Conservation (phyloP, 805 yeast species). For the Gaillardinia entomophila region DNA sequence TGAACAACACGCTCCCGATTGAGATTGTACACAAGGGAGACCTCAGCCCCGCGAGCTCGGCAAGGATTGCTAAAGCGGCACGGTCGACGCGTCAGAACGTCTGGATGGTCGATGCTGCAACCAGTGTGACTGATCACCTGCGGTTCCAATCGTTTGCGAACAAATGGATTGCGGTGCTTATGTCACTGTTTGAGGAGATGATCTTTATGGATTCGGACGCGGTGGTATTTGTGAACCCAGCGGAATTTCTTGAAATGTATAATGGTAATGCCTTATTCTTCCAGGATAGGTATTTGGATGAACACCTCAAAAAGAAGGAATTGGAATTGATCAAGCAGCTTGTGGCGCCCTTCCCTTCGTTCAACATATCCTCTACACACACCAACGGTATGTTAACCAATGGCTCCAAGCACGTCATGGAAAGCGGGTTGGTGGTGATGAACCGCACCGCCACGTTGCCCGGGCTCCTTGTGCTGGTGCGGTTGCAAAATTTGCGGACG, state of each 20-base stretch:
- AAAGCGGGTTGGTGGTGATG: slow-evolving; percentile 2
- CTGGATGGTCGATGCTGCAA: slow-evolving; percentile 20
- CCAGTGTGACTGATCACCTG: slow-evolving; percentile 7
- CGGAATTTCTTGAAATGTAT: slow-evolving; percentile 1
- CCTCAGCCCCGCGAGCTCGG: slow-evolving; percentile 7
- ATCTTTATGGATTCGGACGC: slow-evolving; percentile 21
- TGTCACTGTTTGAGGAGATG: slow-evolving; percentile 27
- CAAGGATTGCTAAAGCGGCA: slow-evolving; percentile 7
- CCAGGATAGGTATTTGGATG: neutral
- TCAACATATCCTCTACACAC: neutral
- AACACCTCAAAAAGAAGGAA: neutral
- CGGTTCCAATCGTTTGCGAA: slow-evolving; percentile 9
- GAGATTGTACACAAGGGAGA: slow-evolving; percentile 15
- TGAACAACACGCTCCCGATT: slow-evolving; percentile 24
- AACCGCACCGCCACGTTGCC: slow-evolving; percentile 1
- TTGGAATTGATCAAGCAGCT: neutral
- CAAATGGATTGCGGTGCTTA: slow-evolving; percentile 18
- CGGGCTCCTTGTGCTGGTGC: slow-evolving; percentile 8
- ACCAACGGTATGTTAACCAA: neutral
- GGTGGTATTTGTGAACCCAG: slow-evolving; percentile 16
- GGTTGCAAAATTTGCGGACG: slow-evolving; percentile 8
- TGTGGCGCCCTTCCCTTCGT: neutral
- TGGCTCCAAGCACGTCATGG: slow-evolving; percentile 1
- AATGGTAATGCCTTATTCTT: neutral
- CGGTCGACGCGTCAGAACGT: slow-evolving; percentile 14